Conservation (phyloP, 306 rosid species). For the Citrullus amarus region DNA sequence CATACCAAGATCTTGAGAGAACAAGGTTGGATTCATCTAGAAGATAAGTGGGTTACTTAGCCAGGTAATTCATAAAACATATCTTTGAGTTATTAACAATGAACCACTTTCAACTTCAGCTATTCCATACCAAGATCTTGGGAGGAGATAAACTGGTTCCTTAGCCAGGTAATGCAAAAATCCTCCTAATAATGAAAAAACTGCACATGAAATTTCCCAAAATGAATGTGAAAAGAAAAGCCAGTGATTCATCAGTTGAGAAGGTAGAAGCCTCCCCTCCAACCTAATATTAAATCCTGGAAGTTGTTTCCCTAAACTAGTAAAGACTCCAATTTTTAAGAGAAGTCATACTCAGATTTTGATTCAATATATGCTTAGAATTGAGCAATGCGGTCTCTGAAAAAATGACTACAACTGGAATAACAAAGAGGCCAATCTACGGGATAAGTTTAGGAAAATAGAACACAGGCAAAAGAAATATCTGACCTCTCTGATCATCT, state of each 20-base stretch:
- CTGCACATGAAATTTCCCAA: constrained; percentile 27
- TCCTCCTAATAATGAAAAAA: constrained; percentile 15
- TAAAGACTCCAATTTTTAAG: background rate
- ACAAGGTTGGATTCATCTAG: background rate
- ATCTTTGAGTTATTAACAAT: background rate
- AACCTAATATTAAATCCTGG: background rate
- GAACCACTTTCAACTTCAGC: background rate
- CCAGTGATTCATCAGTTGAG: background rate
- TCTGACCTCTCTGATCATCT: constrained; percentile 37
- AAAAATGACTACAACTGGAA: background rate
- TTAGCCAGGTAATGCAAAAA: background rate
- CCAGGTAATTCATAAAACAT: background rate
- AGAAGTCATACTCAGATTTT: background rate
- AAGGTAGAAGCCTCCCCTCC: background rate
- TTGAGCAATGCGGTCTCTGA: background rate
- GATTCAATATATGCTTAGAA: background rate
- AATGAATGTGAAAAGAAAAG: background rate
- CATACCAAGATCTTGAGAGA: background rate
- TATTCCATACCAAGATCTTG: background rate
- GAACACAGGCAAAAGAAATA: background rate
- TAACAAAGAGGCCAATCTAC: background rate
- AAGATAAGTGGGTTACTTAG: background rate
- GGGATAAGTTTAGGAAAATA: background rate
- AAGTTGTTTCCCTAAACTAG: background rate
- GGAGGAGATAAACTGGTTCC: background rate